Evolutionary conservation across 73 alveolate genomes (phyloP).

Genomic region (Symbiodinium natans): DNA sequence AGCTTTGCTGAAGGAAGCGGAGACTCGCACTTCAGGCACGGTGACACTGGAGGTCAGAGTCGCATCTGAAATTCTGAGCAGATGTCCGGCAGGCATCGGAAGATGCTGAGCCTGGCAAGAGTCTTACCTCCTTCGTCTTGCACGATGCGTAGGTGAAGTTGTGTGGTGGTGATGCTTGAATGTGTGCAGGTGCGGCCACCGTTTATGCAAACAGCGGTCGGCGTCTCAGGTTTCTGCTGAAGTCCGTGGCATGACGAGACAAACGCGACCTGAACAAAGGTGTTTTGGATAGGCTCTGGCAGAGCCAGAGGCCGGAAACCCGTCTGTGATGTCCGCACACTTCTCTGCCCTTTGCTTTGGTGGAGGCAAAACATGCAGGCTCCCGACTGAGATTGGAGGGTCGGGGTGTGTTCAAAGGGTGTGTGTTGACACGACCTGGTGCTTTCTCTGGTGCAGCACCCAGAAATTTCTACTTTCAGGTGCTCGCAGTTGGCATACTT

Average conservation of each 20-base stretch:
- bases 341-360: not conserved
- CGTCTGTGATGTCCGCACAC: not conserved
- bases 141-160: too few species aligned
- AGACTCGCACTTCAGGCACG: not conserved
- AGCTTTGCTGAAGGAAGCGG: not conserved
- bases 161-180: not conserved
- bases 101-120: not conserved
- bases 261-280: not conserved
- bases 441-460: not conserved
- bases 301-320: slow-evolving; percentile 11
- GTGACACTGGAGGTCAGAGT: not conserved
- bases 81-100: not conserved
- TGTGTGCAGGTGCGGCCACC: not conserved
- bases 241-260: not conserved
- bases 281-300: slow-evolving; percentile 19
- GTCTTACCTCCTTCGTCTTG: not conserved
- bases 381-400: not conserved
- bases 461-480: not conserved
- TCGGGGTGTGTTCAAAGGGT: not conserved
- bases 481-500: slow-evolving; percentile 29
- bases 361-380: not conserved
- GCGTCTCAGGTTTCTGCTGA: not conserved
- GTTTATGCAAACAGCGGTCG: not conserved
- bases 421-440: not conserved
- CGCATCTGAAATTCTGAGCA: not conserved